Evolutionary conservation across 2,329 filamentous ascomycete species (phyloP), one percentile per base, ranked within the genome.

Genomic region (Chaetoscypha palmicola): DNA sequence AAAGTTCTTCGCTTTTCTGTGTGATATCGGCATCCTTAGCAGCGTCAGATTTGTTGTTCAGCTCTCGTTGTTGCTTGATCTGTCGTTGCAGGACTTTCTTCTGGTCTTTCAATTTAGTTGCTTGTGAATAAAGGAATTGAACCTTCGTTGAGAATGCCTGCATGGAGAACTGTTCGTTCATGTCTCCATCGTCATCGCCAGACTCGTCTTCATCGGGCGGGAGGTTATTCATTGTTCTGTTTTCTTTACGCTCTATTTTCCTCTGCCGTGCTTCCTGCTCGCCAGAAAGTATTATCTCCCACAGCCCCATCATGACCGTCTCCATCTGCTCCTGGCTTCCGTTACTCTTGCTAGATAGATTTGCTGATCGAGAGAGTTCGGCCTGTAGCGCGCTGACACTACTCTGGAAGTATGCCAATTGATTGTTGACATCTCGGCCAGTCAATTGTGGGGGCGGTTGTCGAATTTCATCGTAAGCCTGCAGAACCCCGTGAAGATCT

Each of bases 11-110:
- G 41, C 72, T 68, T 55, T 77, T 79, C 37, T 69, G 63, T 19
- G 73, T 68, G n/a, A 86, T 62, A 50, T 84, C 76, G 31, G 74
- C 73, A 54, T 84, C 81, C 58, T 81, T 79, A 48, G 81, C 74
- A 16, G 77, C 72, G 53, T 94, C 88, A 1, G 87, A 89, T 59
- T 90, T 90, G 68, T 75, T 89, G 66, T 94, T 94, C 45, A 96
- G 75, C 59, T 94, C 88, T 46, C 90, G 84, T 66, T 97, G 91
- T 62, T 97, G 90, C 67, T 94, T 91, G 58, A 96, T 91, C 63
- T 97, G 90, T 33, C 89, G 80, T 58, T 91, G 84, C 7, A 97
- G 73, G 17, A 95, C 90, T 38, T 80, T 79, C 62, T 95, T 94
- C 61, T 97, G 90, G 56, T 95, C 86, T 49, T 86, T 82, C 26